Base-by-base conservation (phyloP, 2,329 filamentous ascomycete genomes). In the Teratosphaeriaceae sp. region DNA sequence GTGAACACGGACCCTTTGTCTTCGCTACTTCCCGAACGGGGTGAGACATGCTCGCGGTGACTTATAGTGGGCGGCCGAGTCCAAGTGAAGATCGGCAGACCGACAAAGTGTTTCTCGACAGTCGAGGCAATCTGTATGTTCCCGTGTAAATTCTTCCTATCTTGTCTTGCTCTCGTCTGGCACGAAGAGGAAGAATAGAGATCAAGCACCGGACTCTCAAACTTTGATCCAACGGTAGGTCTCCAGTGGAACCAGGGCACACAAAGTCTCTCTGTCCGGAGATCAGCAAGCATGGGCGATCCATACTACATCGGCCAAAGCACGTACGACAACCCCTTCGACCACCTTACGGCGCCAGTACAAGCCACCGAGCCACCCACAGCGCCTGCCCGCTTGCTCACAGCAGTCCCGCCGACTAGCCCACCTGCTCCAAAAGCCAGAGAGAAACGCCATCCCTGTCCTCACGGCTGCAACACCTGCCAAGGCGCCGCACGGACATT, bases 381-480 rank as follows among this genome's bases (percentile, higher is more conserved):
- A 27, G 26, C 26, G 8, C 8, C n/a, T 8, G n/a, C 8, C 26
- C 8, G 8, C 8, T n/a, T n/a, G 8, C 26, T n/a, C 8, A 8
- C 26, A n/a, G n/a, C 30, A 34, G 16, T 11, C 38, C 15, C 12
- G 7, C n/a, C n/a, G n/a, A n/a, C n/a, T n/a, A n/a, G n/a, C n/a
- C n/a, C n/a, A n/a, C n/a, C n/a, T n/a, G n/a, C n/a, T n/a, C n/a
- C n/a, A n/a, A n/a, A n/a, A n/a, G n/a, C n/a, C n/a, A 15, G 9
- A 3, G 9, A 5, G 3, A 44, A 51, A 12, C 40, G 30, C 15
- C 24, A 48, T 18, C 47, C 47, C 16, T 54, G 51, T 42, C 45
- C 44, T 21, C 22, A 29, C 3, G 27, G 19, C 21, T 52, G 51
- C 26, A n/a, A 12, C 8, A 27, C 31, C 20, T 6, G 5, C 12